phyloP scores from a whole-genome alignment of 2,329 filamentous ascomycete genomes.

The Dothistroma septosporum region DNA sequence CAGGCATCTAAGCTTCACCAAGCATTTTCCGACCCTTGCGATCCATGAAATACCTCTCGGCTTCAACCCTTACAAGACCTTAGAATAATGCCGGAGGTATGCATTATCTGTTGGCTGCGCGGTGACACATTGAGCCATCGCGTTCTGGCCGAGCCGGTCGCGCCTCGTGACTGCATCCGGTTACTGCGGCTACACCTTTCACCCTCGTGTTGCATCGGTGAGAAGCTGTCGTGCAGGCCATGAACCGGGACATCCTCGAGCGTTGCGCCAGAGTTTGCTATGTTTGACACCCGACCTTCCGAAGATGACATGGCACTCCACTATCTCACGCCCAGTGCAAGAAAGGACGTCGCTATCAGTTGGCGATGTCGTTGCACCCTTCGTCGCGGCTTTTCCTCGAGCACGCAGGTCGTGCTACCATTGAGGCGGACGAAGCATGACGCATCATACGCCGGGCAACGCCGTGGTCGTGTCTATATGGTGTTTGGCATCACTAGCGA shows the following conservation, averaged over 20 bases:
- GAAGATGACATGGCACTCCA: neutral
- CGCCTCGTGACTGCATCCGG: neutral
- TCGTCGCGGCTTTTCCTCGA: neutral
- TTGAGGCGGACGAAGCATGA: neutral
- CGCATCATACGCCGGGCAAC: slow-evolving; percentile 1
- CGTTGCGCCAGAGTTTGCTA: neutral
- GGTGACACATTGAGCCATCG: neutral
- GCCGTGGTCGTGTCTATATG: slow-evolving; percentile 1
- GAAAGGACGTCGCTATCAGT: neutral
- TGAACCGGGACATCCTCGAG: slow-evolving; percentile 1
- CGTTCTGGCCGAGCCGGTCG: no score
- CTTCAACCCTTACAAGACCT: no score
- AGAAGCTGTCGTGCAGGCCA: neutral
- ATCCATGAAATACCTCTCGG: neutral
- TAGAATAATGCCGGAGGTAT: no score
- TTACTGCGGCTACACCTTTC: neutral
- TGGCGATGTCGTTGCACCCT: neutral
- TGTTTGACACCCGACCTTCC: neutral
- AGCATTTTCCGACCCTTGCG: neutral
- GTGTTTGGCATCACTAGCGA: slow-evolving; percentile 1
- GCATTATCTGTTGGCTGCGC: no score
- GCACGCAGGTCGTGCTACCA: neutral
- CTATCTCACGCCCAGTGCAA: neutral
- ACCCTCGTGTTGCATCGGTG: neutral
- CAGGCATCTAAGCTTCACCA: neutral